Evolutionary conservation across 1,139 yeast genomes (phyloP), one percentile per base, ranked within the genome.

Genomic region (Casaregolazyma suthepensis): DNA sequence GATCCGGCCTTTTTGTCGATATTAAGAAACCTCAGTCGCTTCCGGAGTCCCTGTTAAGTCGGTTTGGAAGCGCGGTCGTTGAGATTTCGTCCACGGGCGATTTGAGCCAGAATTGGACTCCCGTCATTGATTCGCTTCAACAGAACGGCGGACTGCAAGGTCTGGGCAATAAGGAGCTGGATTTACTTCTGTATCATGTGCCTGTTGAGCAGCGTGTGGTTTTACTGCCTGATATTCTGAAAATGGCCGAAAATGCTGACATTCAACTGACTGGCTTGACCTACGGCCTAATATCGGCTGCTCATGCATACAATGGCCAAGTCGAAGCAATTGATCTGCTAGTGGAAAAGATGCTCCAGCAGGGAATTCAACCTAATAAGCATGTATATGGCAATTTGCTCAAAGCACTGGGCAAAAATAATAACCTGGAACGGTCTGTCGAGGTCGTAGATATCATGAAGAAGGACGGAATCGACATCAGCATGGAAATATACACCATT

Each of bases 401-500:
- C 48, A 75, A 75, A 59, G 72, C 73, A 3, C 67, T 71, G 53
- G 56, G 65, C 54, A 67, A 73, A 62, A 71, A 71, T 60, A 63
- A 70, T 45, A 61, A 70, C 5, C 58, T 70, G 23, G 61, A 59
- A 26, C 46, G 48, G 5, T 59, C 70, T 18, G 60, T 66, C 3
- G 46, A 52, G 10, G 65, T 70, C 35, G 65, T 85, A 29, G 65
- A 68, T 7, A 75, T 75, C 54, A 82, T 87, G 85, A 74, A 77
- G 53, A 60, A 59, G 43, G 60, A 64, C n/a, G 78, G 76, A 0
- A 57, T 85, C 4, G 71, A 73, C 43, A 87, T 93, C 2, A 74
- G 82, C 5, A 72, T 77, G n/a, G 71, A 73, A 2, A 76, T 85
- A 2, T 85, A 84, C 61, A 77, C 87, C 1, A 80, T 82, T 23